phyloP scores from a whole-genome alignment of 1,284 basidiomycete genomes.

The Testicularia cyperi region DNA sequence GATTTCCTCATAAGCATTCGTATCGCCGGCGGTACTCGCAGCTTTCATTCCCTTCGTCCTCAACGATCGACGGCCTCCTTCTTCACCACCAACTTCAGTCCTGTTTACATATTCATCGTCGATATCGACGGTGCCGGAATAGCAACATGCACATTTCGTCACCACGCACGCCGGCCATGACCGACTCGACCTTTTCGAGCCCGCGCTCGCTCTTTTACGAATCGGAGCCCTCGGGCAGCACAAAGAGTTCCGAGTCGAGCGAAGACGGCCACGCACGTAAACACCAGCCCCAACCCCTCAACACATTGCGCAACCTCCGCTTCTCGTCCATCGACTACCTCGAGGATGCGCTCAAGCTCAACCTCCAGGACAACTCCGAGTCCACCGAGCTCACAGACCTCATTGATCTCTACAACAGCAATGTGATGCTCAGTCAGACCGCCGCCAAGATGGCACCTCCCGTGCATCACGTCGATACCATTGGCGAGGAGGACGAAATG shows the following conservation, averaged over 20 bases:
- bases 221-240: conserved; percentile 15
- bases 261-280: too few relatives aligned
- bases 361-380: conserved; percentile 3
- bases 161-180: conserved; percentile 22
- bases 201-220: conserved; percentile 19
- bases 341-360: conserved; percentile 23
- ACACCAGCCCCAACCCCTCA: conserved; percentile 6
- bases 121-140: too few relatives aligned
- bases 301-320: neutral
- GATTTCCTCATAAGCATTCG: too few relatives aligned
- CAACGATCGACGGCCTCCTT: neutral
- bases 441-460: conserved; percentile 1
- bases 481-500: conserved; percentile 25
- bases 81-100: neutral
- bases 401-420: conserved; percentile 20
- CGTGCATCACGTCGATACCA: conserved; percentile 15
- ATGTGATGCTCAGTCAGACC: conserved; percentile 4
- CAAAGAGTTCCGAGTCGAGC: conserved; percentile 16
- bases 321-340: conserved; percentile 26
- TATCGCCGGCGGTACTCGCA: too few relatives aligned
- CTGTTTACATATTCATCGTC: neutral
- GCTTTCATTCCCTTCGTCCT: too few relatives aligned
- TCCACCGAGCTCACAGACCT: conserved; percentile 18
- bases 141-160: too few relatives aligned
- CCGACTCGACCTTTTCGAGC: conserved; percentile 20